Evolutionary conservation across 176 grass and related monocot genomes (phyloP).

Genomic region (Melocanna baccifera): DNA sequence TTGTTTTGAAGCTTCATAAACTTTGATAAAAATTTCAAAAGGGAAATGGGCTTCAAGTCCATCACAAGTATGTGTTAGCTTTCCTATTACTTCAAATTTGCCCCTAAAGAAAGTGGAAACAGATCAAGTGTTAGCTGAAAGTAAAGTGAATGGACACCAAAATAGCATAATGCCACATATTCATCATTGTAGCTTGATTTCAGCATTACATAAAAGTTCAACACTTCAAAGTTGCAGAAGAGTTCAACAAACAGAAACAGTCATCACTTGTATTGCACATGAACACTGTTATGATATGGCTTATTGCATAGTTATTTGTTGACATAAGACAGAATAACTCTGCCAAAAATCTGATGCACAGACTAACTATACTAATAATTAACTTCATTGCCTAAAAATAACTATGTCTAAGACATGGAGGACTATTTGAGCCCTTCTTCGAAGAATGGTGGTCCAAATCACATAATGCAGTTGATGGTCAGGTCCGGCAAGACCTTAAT

Average conservation of each 20-base stretch:
- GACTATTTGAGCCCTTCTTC: too few species aligned
- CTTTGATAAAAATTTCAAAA: constrained; percentile 33
- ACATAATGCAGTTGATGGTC: too few species aligned
- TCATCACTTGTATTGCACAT: not conserved
- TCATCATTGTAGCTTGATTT: not conserved
- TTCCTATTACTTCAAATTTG: constrained; percentile 52
- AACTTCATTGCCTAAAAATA: not conserved
- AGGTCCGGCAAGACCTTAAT: too few species aligned
- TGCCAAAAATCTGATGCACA: not conserved
- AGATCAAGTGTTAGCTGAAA: constrained; percentile 6
- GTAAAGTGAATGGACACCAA: not conserved
- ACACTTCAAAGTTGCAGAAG: not conserved
- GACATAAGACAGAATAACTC: not conserved
- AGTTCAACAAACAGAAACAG: constrained; percentile 4
- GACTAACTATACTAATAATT: not conserved
- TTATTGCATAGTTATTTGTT: constrained; percentile 11
- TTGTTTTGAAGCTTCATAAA: constrained; percentile 49
- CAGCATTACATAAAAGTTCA: not conserved
- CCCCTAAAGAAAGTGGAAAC: constrained; percentile 47
- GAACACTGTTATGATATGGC: not conserved
- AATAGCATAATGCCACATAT: not conserved
- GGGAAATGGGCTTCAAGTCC: constrained; percentile 62
- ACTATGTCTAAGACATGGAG: too few species aligned
- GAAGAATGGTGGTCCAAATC: too few species aligned
- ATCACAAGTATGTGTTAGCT: constrained; percentile 33